phyloP scores from a whole-genome alignment of 305 asterid species.

The Monarda citriodora region DNA sequence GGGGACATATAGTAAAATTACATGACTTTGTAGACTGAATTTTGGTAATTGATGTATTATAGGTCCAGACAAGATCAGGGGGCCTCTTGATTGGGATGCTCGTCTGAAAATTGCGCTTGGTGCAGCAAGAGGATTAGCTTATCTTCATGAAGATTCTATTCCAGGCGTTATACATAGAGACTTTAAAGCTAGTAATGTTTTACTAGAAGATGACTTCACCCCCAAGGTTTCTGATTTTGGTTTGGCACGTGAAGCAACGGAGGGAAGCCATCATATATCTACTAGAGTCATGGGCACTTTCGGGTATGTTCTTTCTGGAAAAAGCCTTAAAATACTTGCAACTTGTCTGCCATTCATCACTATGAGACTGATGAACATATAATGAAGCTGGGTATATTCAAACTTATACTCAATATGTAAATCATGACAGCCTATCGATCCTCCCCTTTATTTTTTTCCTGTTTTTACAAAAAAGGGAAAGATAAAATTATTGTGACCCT shows the following conservation, averaged over 20 bases:
- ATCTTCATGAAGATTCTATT: slow-evolving; percentile 97
- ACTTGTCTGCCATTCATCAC: not conserved
- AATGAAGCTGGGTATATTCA: not conserved
- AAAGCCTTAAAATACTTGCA: not conserved
- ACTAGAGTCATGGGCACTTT: slow-evolving; percentile 99
- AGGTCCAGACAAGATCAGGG: slow-evolving; percentile 63
- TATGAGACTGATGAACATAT: not conserved
- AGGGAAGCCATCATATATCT: slow-evolving; percentile 88
- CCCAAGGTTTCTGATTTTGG: slow-evolving; percentile 99
- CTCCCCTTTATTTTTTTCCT: not conserved
- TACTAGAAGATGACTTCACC: slow-evolving; percentile 86
- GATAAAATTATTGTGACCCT: not conserved
- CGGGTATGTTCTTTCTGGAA: slow-evolving; percentile 58
- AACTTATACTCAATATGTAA: not conserved
- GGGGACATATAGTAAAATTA: slow-evolving; percentile 2
- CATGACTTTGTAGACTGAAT: slow-evolving; percentile 12
- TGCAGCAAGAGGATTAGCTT: slow-evolving; percentile 96
- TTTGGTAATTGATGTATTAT: slow-evolving; percentile 30
- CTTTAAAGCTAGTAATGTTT: slow-evolving; percentile 91
- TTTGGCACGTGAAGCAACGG: slow-evolving; percentile 95
- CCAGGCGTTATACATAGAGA: slow-evolving; percentile 98
- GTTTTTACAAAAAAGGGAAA: not conserved
- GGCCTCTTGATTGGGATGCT: slow-evolving; percentile 94
- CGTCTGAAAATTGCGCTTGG: slow-evolving; percentile 95
- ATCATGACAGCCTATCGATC: not conserved